These are phyloP conservation scores for Massariosphaeria phaeospora DNA, from an alignment of 495 filamentous ascomycete species.

Conservation along the genomic window DNA sequence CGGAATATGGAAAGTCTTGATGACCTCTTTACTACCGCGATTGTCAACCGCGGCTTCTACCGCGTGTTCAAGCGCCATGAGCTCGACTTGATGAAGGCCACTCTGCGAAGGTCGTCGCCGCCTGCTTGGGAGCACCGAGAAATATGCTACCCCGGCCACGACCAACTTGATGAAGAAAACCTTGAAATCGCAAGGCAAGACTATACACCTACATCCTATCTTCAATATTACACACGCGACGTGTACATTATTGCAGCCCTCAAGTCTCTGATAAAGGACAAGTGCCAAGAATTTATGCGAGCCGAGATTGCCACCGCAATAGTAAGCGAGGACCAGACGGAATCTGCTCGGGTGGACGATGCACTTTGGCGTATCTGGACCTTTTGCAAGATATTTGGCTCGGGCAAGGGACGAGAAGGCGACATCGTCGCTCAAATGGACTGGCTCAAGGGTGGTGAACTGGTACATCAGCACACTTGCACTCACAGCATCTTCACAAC, in stretches of 20 bases:
- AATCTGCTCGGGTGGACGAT: conserved; percentile 55
- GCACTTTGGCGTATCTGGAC: conserved; percentile 68
- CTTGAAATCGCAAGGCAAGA: conserved; percentile 45
- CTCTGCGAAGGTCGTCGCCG: conserved; percentile 55
- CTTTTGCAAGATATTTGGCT: conserved; percentile 64
- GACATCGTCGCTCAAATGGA: conserved; percentile 61
- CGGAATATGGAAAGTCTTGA: conserved; percentile 48
- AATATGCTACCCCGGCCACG: conserved; percentile 53
- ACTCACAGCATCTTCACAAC: conserved; percentile 40
- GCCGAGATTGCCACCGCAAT: conserved; percentile 55
- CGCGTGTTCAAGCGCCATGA: conserved; percentile 58
- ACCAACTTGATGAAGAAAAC: conserved; percentile 45
- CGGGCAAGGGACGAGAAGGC: conserved; percentile 54
- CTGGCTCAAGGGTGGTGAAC: conserved; percentile 57
- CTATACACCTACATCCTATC: conserved; percentile 54
- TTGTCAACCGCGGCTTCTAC: conserved; percentile 56
- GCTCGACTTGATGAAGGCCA: conserved; percentile 51
- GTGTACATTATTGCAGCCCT: conserved; percentile 55
- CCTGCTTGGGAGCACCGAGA: conserved; percentile 63
- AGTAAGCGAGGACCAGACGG: conserved; percentile 46
- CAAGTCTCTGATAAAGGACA: conserved; percentile 56
- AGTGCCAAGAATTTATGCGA: conserved; percentile 56
- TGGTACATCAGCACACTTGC: conserved; percentile 45
- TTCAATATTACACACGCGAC: conserved; percentile 54
- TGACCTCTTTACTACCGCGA: conserved; percentile 55